Base-by-base conservation (phyloP, 306 rosid species). In the Bauhinia variegata region DNA sequence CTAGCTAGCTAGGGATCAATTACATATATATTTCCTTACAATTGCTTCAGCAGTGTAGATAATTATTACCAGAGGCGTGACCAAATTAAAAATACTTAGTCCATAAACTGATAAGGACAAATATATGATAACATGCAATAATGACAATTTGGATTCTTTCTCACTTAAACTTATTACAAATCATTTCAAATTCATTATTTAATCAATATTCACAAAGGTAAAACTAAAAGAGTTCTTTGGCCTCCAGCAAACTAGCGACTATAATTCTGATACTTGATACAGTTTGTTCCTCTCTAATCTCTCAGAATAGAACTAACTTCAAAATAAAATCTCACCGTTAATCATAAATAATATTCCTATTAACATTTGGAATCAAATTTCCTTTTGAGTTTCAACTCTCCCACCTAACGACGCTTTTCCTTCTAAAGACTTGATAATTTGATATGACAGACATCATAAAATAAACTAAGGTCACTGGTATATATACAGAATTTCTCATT, bases 381-480 rank as follows among this genome's bases (percentile, higher is more conserved):
- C 56, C 60, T 50, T 14, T n/a, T 34, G 33, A 19, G 50, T 19
- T 49, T 68, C 65, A 43, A 44, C 38, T 57, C 66, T 64, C 79
- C 51, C 54, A 50, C 51, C 31, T 56, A 42, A 57, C 54, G 13
- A 0, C 58, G 42, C 58, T 57, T 71, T 60, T 63, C 15, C 63
- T 14, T 7, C 50, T 31, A 8, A 11, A 15, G 28, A 51, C 68
- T 39, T 44, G 51, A 70, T 38, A 42, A 38, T 79, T 23, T 63
- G 76, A 74, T 28, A 62, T 67, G 73, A 73, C n/a, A n/a, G n/a
- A n/a, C 77, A 79, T 65, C 74, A 57, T 23, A 67, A 64, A 69
- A 55, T 38, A 32, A 10, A 70, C 75, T 71, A 41, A 60, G 71
- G 68, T 73, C 54, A 58, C 37, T 15, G 55, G 54, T 54, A 39